Percentiles rank a stretch among this genome's conserved stretches.
Conservation (phyloP, 495 filamentous ascomycete genomes). For the Evernia prunastri region DNA sequence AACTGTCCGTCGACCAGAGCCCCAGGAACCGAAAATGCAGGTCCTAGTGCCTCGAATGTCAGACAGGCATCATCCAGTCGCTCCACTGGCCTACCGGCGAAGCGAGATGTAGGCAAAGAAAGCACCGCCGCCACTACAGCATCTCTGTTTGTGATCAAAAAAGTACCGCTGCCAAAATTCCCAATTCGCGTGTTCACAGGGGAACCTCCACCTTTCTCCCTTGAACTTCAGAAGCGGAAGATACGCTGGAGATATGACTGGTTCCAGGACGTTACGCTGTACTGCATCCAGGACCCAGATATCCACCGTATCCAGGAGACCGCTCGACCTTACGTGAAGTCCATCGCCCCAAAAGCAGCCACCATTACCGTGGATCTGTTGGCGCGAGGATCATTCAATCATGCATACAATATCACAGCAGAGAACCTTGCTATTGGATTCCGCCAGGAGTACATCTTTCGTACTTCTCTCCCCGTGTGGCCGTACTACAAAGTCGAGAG, state of each 20-base stretch:
- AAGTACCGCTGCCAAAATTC: neutral
- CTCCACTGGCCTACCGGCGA: too few relatives aligned
- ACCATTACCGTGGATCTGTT: conserved; percentile 9
- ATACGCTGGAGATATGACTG: neutral
- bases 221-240: neutral
- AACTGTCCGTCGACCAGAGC: neutral
- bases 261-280: neutral
- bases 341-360: neutral
- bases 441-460: conserved; percentile 33
- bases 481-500: conserved; percentile 46
- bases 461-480: conserved; percentile 49
- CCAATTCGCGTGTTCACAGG: conserved; percentile 4
- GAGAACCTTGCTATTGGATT: neutral
- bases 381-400: conserved; percentile 23
- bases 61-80: neutral
- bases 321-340: neutral
- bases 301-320: neutral
- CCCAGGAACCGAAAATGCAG: neutral
- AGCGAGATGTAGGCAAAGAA: too few relatives aligned
- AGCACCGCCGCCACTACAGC: neutral
- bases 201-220: neutral
- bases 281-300: neutral
- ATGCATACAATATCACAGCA: conserved; percentile 18
- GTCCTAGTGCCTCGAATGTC: neutral
- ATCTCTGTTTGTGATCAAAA: neutral